Conservation (phyloP, 192 early-diverging fungal species). For the Chytriomyces sp. region DNA sequence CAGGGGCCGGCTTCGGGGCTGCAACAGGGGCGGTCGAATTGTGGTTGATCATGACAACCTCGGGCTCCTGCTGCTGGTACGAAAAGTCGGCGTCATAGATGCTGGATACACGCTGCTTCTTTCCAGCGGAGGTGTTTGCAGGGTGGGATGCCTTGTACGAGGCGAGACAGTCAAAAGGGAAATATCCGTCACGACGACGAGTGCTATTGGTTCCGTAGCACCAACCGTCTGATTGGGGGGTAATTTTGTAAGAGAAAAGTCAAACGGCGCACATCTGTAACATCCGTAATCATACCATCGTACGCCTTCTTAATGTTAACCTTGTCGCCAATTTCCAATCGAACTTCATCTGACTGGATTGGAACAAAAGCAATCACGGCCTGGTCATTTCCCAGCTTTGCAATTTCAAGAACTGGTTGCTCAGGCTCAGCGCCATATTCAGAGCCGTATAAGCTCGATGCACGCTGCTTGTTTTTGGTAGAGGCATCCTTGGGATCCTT, state of each 20-base stretch:
- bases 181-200: slow-evolving; percentile 48
- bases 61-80: too few species aligned
- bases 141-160: background rate
- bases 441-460: slow-evolving; percentile 16
- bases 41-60: background rate
- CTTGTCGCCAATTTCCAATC: background rate
- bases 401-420: background rate
- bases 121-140: background rate
- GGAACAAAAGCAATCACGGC: background rate
- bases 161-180: slow-evolving; percentile 55
- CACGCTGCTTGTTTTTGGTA: background rate
- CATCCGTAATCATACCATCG: background rate
- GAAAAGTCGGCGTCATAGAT: slow-evolving; percentile 13
- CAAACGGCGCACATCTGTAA: too few species aligned
- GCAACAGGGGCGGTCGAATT: background rate
- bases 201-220: slow-evolving; percentile 51
- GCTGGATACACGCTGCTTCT: background rate
- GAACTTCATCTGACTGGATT: background rate
- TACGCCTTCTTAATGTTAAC: background rate
- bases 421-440: background rate
- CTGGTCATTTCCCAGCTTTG: background rate
- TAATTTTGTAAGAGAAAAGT: too few species aligned
- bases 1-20: background rate
- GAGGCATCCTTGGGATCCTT: background rate
- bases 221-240: too few species aligned